A percentile compares a stretch with the other conserved stretches of the same genome.
These are phyloP conservation scores for Coemansia sp. DNA, from an alignment of 192 early-diverging fungal species.

Conservation along the genomic window DNA sequence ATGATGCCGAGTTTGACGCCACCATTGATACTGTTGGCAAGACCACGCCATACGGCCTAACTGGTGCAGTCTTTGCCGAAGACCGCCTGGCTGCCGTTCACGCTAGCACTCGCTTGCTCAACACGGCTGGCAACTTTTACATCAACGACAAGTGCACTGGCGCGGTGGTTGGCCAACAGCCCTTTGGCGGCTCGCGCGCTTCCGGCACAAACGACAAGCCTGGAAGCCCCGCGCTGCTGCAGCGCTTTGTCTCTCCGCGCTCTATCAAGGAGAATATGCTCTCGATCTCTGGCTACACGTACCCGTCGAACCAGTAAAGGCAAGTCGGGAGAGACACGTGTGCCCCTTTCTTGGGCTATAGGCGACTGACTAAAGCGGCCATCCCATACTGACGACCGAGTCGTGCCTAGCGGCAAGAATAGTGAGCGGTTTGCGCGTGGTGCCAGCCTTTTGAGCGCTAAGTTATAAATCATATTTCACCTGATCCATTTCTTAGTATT, in stretches of 20 bases:
- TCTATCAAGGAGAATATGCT: slow-evolving; percentile 95
- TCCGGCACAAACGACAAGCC: slow-evolving; percentile 99
- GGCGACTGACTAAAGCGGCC: too few species aligned
- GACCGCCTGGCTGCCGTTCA: slow-evolving; percentile 74
- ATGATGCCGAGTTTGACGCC: slow-evolving; percentile 70
- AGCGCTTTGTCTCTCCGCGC: slow-evolving; percentile 88
- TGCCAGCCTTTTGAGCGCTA: too few species aligned
- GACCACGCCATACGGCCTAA: slow-evolving; percentile 85
- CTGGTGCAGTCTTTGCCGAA: slow-evolving; percentile 85
- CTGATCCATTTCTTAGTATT: background rate
- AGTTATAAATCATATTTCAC: background rate
- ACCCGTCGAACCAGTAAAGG: slow-evolving; percentile 75
- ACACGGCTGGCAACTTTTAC: slow-evolving; percentile 97
- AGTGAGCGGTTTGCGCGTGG: too few species aligned
- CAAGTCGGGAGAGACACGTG: too few species aligned
- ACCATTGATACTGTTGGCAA: slow-evolving; percentile 70
- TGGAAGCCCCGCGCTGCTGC: slow-evolving; percentile 71
- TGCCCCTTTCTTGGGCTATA: too few species aligned
- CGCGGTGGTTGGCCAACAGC: slow-evolving; percentile 95
- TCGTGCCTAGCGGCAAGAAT: too few species aligned
- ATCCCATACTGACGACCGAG: too few species aligned
- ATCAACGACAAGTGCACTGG: slow-evolving; percentile 99
- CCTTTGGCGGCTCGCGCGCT: slow-evolving; percentile 90
- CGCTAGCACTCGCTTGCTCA: slow-evolving; percentile 70
- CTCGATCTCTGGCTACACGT: slow-evolving; percentile 69